Evolutionary conservation across 768 basidiomycete species (phyloP).

Genomic region (Russula dissimulans): DNA sequence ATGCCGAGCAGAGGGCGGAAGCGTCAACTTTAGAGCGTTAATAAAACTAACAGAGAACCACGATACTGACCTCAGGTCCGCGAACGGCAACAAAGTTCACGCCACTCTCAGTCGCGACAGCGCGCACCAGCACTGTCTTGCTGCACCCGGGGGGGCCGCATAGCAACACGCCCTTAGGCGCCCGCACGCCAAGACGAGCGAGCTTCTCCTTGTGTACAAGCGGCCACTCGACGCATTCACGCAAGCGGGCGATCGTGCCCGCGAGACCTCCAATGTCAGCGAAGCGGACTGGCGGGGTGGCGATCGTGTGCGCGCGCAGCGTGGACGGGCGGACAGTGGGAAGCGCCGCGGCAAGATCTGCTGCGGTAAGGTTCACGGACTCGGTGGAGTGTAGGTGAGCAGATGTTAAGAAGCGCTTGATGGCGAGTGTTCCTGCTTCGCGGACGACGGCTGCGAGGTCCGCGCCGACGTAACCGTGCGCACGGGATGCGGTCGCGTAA

Average conservation of each 20-base stretch:
- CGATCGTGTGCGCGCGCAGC: constrained; percentile 87
- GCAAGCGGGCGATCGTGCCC: constrained; percentile 70
- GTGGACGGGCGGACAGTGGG: constrained; percentile 83
- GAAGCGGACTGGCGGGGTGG: constrained; percentile 74
- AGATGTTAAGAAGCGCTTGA: constrained; percentile 65
- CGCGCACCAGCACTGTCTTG: constrained; percentile 88
- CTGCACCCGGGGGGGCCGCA: constrained; percentile 98
- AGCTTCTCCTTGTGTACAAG: constrained; percentile 81
- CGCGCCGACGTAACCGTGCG: constrained; percentile 96
- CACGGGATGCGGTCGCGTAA: constrained; percentile 55
- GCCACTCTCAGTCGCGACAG: constrained; percentile 87
- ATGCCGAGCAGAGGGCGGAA: too few relatives aligned
- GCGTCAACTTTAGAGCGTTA: background rate
- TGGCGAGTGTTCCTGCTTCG: constrained; percentile 85
- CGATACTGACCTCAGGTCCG: constrained; percentile 72
- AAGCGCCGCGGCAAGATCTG: constrained; percentile 65
- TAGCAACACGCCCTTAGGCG: constrained; percentile 83
- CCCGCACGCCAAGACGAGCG: constrained; percentile 72
- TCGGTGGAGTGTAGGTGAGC: constrained; percentile 18
- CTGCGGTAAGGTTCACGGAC: constrained; percentile 33
- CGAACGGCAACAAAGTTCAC: constrained; percentile 96
- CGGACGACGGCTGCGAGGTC: constrained; percentile 89
- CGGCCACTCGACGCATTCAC: constrained; percentile 95
- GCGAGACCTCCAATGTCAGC: constrained; percentile 86
- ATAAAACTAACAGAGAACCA: background rate